phyloP scores from a whole-genome alignment of 2,329 filamentous ascomycete genomes.

The Capronia coronata region DNA sequence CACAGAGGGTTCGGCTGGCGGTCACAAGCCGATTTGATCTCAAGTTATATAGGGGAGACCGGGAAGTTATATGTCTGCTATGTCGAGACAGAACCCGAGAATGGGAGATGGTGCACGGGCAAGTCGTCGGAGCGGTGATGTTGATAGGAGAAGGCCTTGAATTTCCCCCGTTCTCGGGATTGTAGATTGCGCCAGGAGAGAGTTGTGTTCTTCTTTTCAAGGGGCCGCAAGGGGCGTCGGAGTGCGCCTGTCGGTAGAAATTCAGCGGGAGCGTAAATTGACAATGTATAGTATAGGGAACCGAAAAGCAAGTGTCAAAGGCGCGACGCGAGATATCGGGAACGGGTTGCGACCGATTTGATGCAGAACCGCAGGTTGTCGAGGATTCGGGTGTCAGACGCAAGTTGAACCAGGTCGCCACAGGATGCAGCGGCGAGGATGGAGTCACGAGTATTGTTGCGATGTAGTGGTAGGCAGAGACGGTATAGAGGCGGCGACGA shows the following conservation, averaged over 20 bases:
- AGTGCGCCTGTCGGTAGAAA: background rate
- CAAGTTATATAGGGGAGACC: background rate
- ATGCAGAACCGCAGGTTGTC: background rate
- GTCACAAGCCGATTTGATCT: background rate
- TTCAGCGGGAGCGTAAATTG: background rate
- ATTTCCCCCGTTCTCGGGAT: background rate
- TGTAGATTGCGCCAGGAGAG: background rate
- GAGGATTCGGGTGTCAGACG: background rate
- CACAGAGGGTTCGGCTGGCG: background rate
- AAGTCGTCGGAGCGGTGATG: background rate
- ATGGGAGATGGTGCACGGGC: background rate
- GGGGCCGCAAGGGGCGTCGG: background rate
- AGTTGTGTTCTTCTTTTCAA: background rate
- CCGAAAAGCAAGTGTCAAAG: background rate
- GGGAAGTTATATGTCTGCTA: background rate
- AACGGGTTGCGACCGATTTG: background rate
- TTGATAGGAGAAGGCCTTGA: background rate
- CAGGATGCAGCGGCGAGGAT: background rate
- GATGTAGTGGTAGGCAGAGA: background rate
- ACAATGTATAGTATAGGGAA: background rate
- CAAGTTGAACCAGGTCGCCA: background rate
- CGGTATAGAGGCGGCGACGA: background rate
- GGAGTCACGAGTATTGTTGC: background rate
- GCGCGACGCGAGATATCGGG: background rate
- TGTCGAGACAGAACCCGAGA: background rate